A percentile compares a stretch with the other conserved stretches of the same genome.
Conservation (phyloP, 164 flowering plant species). For the Malania oleifera region DNA sequence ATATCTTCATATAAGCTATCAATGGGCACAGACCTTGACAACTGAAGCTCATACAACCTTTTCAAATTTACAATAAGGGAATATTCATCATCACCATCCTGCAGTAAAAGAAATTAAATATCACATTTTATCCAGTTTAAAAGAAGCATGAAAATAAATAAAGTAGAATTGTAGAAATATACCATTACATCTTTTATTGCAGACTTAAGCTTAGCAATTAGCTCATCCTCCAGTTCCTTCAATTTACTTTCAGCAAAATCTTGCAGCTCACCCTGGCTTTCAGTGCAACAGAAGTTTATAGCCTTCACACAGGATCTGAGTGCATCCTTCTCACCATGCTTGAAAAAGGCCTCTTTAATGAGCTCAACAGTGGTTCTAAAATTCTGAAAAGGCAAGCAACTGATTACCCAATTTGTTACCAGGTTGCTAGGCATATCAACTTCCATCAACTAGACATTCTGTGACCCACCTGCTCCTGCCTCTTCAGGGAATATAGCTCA, state of each 20-base stretch:
- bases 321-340: conserved; percentile 90
- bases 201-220: conserved; percentile 61
- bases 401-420: conserved; percentile 2
- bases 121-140: conserved; percentile 8
- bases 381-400: conserved; percentile 46
- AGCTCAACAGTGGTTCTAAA: conserved; percentile 70
- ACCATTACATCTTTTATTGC: conserved; percentile 79
- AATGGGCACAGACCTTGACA: conserved; percentile 54
- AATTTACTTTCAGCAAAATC: conserved; percentile 70
- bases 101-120: conserved; percentile 17
- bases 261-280: conserved; percentile 81
- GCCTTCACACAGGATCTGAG: conserved; percentile 90
- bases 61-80: conserved; percentile 87
- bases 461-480: conserved; percentile 82
- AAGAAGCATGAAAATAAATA: conserved; percentile 1
- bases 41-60: conserved; percentile 88
- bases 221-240: conserved; percentile 89
- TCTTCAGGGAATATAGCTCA: conserved; percentile 86
- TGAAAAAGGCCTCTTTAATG: conserved; percentile 84
- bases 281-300: conserved; percentile 57
- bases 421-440: background rate
- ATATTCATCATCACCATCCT: conserved; percentile 93
- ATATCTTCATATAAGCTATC: conserved; percentile 67
- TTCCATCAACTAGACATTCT: conserved; percentile 7
- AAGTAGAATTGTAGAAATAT: conserved; percentile 14